These are phyloP conservation scores for Amniculicola lignicola DNA, from an alignment of 495 filamentous ascomycete genomes.

Conservation along the genomic window DNA sequence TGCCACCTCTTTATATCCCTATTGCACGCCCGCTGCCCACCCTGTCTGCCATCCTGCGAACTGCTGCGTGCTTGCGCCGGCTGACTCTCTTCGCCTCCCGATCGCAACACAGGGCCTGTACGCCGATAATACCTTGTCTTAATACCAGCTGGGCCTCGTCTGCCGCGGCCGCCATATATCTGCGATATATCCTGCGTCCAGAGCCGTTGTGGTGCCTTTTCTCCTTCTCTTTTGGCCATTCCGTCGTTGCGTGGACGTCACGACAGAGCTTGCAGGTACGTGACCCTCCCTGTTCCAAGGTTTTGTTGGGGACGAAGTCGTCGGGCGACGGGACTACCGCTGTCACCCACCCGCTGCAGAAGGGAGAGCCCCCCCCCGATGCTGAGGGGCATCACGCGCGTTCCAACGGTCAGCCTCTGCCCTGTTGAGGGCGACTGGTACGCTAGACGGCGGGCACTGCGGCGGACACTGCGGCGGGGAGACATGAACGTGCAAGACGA, in stretches of 20 bases:
- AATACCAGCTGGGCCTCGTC: background rate
- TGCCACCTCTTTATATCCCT: background rate
- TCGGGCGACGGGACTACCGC: no score
- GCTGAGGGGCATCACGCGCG: no score
- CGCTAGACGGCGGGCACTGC: background rate
- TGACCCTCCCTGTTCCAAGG: no score
- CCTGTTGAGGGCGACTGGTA: background rate
- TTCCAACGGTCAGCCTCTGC: background rate
- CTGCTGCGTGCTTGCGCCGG: constrained; percentile 22
- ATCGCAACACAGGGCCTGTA: constrained; percentile 13
- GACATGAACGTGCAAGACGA: background rate
- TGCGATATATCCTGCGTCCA: constrained; percentile 1
- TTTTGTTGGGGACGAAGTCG: no score
- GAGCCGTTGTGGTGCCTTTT: background rate
- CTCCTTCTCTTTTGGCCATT: background rate
- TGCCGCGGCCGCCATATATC: constrained; percentile 5
- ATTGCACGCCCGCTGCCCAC: background rate
- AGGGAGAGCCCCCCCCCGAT: no score
- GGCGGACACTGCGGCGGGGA: no score
- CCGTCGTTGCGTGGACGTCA: no score
- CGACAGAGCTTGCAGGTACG: no score
- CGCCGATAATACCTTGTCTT: constrained; percentile 19
- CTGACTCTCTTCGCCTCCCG: background rate
- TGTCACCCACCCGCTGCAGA: no score
- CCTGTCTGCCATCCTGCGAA: constrained; percentile 21